Evolutionary conservation across 495 filamentous ascomycete species (phyloP).

Genomic region (Penicillium ochrochloron): DNA sequence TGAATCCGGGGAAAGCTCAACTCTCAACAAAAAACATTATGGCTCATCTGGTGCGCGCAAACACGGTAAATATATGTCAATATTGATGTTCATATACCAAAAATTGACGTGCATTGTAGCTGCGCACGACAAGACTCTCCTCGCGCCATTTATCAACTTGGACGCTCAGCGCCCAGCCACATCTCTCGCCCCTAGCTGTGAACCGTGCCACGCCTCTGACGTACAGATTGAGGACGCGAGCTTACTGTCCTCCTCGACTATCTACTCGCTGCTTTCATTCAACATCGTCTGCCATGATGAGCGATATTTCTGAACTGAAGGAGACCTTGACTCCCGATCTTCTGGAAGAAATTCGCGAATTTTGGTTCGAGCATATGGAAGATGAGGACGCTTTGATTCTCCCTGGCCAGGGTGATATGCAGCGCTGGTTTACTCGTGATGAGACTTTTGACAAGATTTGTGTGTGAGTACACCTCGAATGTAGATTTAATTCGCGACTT

Average conservation of each 20-base stretch:
- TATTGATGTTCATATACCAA: not conserved
- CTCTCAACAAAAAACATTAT: slow-evolving; percentile 15
- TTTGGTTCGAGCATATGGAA: slow-evolving; percentile 33
- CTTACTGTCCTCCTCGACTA: not conserved
- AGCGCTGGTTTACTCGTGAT: slow-evolving; percentile 37
- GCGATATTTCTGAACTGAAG: slow-evolving; percentile 15
- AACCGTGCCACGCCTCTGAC: not conserved
- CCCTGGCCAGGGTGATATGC: slow-evolving; percentile 25
- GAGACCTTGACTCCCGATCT: slow-evolving; percentile 30
- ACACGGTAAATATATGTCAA: not conserved
- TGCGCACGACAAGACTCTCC: not conserved
- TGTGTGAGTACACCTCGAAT: slow-evolving; percentile 25
- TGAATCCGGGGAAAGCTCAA: slow-evolving; percentile 22
- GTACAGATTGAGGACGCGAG: not conserved
- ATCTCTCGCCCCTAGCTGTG: not conserved
- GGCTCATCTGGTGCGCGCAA: slow-evolving; percentile 11
- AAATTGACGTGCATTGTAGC: not conserved
- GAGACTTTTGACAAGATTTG: slow-evolving; percentile 35
- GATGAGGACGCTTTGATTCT: slow-evolving; percentile 24
- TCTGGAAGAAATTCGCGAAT: slow-evolving; percentile 26
- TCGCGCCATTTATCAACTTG: not conserved
- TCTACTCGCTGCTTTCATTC: slow-evolving; percentile 13
- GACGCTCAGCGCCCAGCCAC: not conserved
- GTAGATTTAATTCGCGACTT: not conserved
- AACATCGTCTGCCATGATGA: slow-evolving; percentile 11